These are phyloP conservation scores for Anthostomella pinea DNA, from an alignment of 2,329 filamentous ascomycete genomes.

Conservation along the genomic window DNA sequence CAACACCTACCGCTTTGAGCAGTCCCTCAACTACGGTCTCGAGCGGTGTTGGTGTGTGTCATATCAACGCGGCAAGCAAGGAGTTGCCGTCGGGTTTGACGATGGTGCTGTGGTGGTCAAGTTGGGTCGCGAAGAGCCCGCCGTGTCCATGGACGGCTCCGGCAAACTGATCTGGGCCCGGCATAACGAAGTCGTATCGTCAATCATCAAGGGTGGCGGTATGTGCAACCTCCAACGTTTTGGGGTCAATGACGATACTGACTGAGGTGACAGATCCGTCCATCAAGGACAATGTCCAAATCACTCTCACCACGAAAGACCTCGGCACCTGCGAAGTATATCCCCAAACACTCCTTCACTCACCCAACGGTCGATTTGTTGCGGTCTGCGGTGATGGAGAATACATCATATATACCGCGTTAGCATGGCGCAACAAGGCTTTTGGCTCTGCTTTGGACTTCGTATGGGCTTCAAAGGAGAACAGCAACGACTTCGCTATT, in stretches of 20 bases:
- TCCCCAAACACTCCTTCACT: slow-evolving; percentile 89
- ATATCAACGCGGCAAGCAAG: slow-evolving; percentile 92
- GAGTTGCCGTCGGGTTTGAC: slow-evolving; percentile 93
- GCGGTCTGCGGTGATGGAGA: slow-evolving; percentile 86
- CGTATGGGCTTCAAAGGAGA: slow-evolving; percentile 94
- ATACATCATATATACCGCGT: slow-evolving; percentile 97
- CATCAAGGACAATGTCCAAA: slow-evolving; percentile 84
- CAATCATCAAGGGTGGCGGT: slow-evolving; percentile 88
- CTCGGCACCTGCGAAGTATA: slow-evolving; percentile 96
- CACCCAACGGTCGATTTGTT: slow-evolving; percentile 90
- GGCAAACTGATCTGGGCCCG: slow-evolving; percentile 96
- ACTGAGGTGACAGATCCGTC: slow-evolving; percentile 57
- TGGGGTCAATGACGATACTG: slow-evolving; percentile 26
- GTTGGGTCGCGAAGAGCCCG: slow-evolving; percentile 94
- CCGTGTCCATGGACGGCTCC: slow-evolving; percentile 93
- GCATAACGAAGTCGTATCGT: slow-evolving; percentile 91
- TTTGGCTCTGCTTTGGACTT: slow-evolving; percentile 96
- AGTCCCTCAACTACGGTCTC: slow-evolving; percentile 91
- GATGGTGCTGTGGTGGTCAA: slow-evolving; percentile 97
- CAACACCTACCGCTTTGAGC: slow-evolving; percentile 94
- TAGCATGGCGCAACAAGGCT: slow-evolving; percentile 95
- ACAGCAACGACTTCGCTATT: slow-evolving; percentile 97
- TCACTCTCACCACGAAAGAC: slow-evolving; percentile 87
- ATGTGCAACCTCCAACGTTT: slow-evolving; percentile 25
- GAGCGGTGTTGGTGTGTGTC: slow-evolving; percentile 97